Conservation (phyloP, 2,329 filamentous ascomycete species). For the Diplodia sapinea region DNA sequence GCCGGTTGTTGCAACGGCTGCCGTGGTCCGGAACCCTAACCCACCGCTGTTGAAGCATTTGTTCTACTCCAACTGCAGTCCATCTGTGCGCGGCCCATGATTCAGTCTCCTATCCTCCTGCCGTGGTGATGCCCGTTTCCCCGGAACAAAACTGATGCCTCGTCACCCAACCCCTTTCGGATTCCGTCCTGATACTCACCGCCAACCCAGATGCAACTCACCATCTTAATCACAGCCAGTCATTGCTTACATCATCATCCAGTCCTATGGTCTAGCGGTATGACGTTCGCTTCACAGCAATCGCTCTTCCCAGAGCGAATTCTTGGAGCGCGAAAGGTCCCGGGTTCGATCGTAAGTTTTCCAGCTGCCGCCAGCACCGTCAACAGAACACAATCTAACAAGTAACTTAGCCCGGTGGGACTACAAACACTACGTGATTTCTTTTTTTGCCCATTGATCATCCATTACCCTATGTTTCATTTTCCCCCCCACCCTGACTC, state of each 20-base stretch:
- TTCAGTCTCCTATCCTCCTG: not conserved
- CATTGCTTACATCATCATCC: constrained; percentile 19
- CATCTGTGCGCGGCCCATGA: not conserved
- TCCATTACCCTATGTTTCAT: not conserved
- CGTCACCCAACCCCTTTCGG: not conserved
- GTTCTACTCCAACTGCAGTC: not conserved
- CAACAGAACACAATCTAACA: not conserved
- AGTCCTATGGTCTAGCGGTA: constrained; percentile 30
- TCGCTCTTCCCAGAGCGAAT: not conserved
- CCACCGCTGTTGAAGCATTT: no score
- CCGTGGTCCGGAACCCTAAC: not conserved
- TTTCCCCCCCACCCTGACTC: not conserved
- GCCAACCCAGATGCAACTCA: not conserved
- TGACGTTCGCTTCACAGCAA: constrained; percentile 30
- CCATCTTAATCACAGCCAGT: not conserved
- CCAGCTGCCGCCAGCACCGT: not conserved
- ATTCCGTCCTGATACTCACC: not conserved
- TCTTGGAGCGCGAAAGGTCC: constrained; percentile 29
- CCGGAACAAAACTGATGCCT: not conserved
- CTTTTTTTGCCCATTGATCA: not conserved
- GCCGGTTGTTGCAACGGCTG: not conserved
- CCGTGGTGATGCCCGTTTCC: not conserved
- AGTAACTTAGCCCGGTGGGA: constrained; percentile 15
- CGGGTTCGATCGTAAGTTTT: constrained; percentile 29
- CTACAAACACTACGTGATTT: constrained; percentile 17